Evolutionary conservation across 768 basidiomycete genomes (phyloP).

Genomic region (Tricholoma sp.): DNA sequence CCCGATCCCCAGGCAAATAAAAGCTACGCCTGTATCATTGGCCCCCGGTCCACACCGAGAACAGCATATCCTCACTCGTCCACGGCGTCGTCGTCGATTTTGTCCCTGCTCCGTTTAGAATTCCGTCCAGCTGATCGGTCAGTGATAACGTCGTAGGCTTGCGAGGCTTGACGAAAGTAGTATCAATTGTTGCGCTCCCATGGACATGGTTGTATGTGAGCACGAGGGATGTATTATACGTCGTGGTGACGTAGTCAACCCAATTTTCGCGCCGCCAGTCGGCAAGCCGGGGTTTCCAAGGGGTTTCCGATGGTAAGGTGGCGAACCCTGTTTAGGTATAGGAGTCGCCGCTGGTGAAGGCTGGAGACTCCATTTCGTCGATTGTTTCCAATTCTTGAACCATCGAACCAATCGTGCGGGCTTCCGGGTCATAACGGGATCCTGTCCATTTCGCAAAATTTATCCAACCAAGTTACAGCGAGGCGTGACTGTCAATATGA

Average conservation of each 20-base stretch:
- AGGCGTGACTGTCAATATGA: too few species aligned
- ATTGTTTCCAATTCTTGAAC: too few species aligned
- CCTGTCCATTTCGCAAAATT: too few species aligned
- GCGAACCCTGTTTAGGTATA: slow-evolving; percentile 56
- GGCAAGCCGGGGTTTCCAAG: slow-evolving; percentile 50
- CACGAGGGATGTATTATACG: slow-evolving; percentile 47
- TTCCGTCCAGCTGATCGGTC: slow-evolving; percentile 58
- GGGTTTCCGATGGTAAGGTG: slow-evolving; percentile 44
- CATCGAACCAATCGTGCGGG: too few species aligned
- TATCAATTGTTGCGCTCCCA: slow-evolving; percentile 61
- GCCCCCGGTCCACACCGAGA: slow-evolving; percentile 71
- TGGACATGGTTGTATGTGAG: slow-evolving; percentile 64
- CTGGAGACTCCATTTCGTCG: too few species aligned
- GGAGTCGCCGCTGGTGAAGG: slow-evolving; percentile 43
- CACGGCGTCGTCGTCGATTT: slow-evolving; percentile 51
- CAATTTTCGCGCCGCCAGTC: slow-evolving; percentile 55
- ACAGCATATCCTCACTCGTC: slow-evolving; percentile 51
- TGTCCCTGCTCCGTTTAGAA: slow-evolving; percentile 38
- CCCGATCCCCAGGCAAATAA: slow-evolving; percentile 39
- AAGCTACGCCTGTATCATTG: slow-evolving; percentile 63
- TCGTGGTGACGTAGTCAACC: slow-evolving; percentile 49
- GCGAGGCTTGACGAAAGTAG: slow-evolving; percentile 50
- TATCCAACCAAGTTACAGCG: too few species aligned
- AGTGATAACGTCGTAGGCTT: slow-evolving; percentile 45
- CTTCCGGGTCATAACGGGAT: too few species aligned